phyloP scores from a whole-genome alignment of 2,329 filamentous ascomycete species.

The Aspergillus sp. region DNA sequence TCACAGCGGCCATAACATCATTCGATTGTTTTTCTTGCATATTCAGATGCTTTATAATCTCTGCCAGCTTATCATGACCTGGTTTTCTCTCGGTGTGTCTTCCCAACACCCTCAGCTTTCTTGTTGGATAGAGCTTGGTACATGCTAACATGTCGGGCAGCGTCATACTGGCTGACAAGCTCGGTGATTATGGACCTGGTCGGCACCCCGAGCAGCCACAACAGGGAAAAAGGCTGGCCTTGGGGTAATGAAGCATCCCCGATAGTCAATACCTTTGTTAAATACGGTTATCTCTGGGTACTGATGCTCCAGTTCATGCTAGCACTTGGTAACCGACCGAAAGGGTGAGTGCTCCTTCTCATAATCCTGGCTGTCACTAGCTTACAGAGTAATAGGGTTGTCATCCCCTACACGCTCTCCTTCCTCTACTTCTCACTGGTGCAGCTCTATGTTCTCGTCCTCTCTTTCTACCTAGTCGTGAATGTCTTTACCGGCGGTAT shows the following conservation, averaged over 20 bases:
- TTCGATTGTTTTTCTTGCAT: constrained; percentile 99
- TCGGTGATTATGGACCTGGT: constrained; percentile 97
- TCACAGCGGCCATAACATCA: constrained; percentile 93
- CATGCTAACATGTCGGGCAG: constrained; percentile 34
- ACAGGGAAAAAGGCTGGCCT: constrained; percentile 70
- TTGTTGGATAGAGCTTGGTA: background rate
- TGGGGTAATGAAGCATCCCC: constrained; percentile 86
- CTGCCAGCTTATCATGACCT: constrained; percentile 82
- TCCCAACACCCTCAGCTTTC: constrained; percentile 1
- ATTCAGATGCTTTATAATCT: constrained; percentile 95
- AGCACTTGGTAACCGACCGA: constrained; percentile 92
- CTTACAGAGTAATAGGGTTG: background rate
- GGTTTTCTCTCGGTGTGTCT: constrained; percentile 68
- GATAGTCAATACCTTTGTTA: constrained; percentile 84
- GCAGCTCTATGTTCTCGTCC: constrained; percentile 83
- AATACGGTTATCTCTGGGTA: constrained; percentile 89
- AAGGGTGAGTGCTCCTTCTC: constrained; percentile 54
- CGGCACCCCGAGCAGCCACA: constrained; percentile 63
- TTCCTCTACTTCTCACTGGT: constrained; percentile 85
- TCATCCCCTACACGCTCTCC: constrained; percentile 78
- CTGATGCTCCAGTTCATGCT: constrained; percentile 94
- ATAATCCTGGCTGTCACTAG: background rate
- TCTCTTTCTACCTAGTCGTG: constrained; percentile 84
- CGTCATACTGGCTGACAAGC: constrained; percentile 96
- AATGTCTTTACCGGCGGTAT: constrained; percentile 67